A percentile compares a stretch with the other conserved stretches of the same genome.
These are phyloP conservation scores for Graphiopsis chlorocephala DNA, from an alignment of 2,329 filamentous ascomycete genomes.

Conservation along the genomic window DNA sequence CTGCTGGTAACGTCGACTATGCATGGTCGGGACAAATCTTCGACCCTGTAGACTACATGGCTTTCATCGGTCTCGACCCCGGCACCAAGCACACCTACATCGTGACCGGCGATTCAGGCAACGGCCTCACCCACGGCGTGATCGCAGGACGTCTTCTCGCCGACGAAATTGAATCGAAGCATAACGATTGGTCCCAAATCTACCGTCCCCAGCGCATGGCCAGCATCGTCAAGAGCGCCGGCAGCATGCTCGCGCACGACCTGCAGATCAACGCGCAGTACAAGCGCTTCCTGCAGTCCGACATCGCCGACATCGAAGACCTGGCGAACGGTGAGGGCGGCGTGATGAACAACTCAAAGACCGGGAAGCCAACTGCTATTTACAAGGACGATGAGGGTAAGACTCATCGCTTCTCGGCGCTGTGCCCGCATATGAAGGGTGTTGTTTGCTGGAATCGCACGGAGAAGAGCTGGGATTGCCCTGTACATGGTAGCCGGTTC, in stretches of 20 bases:
- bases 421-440: slow-evolving; percentile 57
- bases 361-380: slow-evolving; percentile 50
- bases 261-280: slow-evolving; percentile 57
- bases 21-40: slow-evolving; percentile 58
- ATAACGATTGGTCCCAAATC: slow-evolving; percentile 50
- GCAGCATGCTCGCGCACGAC: slow-evolving; percentile 50
- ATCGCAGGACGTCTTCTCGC: slow-evolving; percentile 53
- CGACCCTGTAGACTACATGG: slow-evolving; percentile 55
- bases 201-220: slow-evolving; percentile 52
- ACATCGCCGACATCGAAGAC: slow-evolving; percentile 58
- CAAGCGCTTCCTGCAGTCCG: slow-evolving; percentile 52
- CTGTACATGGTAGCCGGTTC: slow-evolving; percentile 46
- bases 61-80: slow-evolving; percentile 56
- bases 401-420: slow-evolving; percentile 50
- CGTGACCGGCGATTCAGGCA: slow-evolving; percentile 57
- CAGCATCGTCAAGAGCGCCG: slow-evolving; percentile 46
- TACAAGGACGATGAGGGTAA: slow-evolving; percentile 57
- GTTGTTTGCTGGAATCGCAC: slow-evolving; percentile 56
- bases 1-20: slow-evolving; percentile 52
- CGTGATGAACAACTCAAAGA: slow-evolving; percentile 49
- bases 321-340: slow-evolving; percentile 50
- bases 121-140: slow-evolving; percentile 57
- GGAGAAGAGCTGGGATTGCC: slow-evolving; percentile 57
- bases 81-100: slow-evolving; percentile 53
- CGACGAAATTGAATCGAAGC: slow-evolving; percentile 51